Evolutionary conservation across 2,329 filamentous ascomycete species (phyloP).

Genomic region (Colletotrichum chrysophilum): DNA sequence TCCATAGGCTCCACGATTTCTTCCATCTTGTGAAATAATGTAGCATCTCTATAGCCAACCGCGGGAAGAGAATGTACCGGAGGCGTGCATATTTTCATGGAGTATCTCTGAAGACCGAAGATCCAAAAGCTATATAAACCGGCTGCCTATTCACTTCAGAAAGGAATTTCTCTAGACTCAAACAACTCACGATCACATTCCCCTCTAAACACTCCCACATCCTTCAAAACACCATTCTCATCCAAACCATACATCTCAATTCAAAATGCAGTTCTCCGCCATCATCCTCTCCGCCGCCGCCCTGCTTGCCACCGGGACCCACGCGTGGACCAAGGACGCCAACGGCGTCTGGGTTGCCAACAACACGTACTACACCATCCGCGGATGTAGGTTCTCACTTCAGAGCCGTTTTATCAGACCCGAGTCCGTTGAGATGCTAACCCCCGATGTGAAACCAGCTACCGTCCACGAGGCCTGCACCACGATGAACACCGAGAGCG

Average conservation of each 20-base stretch:
- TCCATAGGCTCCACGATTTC: not conserved
- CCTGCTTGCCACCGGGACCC: not conserved
- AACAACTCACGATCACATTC: too few relatives aligned
- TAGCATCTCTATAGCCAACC: too few relatives aligned
- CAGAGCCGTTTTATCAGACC: not conserved
- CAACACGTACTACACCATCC: not conserved
- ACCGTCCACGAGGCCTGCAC: slow-evolving; percentile 7
- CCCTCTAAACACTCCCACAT: too few relatives aligned
- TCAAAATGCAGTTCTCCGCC: not conserved
- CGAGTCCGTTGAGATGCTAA: not conserved
- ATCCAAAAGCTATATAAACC: not conserved
- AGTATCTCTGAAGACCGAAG: accelerated
- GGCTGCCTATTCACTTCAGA: not conserved
- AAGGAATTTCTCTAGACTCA: not conserved
- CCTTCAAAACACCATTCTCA: accelerated
- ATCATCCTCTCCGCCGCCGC: not conserved
- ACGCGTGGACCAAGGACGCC: not conserved
- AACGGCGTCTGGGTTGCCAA: not conserved
- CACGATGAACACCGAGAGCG: not conserved
- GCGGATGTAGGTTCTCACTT: not conserved
- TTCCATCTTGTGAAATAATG: not conserved
- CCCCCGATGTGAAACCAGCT: not conserved
- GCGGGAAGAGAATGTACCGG: too few relatives aligned
- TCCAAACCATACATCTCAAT: not conserved
- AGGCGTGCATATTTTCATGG: not conserved